Base-by-base conservation (phyloP, 139 green algal genomes). In the Haematococcus lacustris region DNA sequence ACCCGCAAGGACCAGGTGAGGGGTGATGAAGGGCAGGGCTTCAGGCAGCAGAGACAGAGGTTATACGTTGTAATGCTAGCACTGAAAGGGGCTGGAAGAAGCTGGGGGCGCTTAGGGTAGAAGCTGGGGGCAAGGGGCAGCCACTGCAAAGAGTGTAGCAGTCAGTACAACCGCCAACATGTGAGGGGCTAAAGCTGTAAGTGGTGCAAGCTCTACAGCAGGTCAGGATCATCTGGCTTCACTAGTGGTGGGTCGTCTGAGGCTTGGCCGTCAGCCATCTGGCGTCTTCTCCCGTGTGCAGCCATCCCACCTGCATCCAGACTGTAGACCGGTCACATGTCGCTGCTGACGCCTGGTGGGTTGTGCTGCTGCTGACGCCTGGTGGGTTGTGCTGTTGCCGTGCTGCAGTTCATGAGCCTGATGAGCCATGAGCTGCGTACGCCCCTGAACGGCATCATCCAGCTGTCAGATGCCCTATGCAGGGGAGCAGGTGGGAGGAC, bases 371-470 rank as follows among this genome's bases (percentile, higher is more conserved):
- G 43, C 43, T 53, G 43, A 17, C 43, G 43, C 17, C 43, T 53
- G 43, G 43, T 9, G 9, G 43, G 9, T 17, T 53, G 43, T 17
- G 9, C 43, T 28, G 17, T 17, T 53, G 43, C 43, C 64, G 88
- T 90, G 79, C 86, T 90, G 70, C 74, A 86, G 71, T 94, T 94
- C 76, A 82, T 94, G 66, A 81, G 80, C 3, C 62, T 88, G 25
- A 91, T 94, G 81, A 82, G 53, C 1, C 89, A 94, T 74, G 89
- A 94, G 78, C 78, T 94, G 73, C 85, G 89, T 37, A 94, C 89
- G 38, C 89, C 89, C 30, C 84, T 94, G 39, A 94, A 94, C 77
- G 89, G 89, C 47, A 92, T 94, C 75, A 93, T 94, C 37, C 85
- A 86, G 51, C 76, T 89, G 43, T 71, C 50, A 23, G 82, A 88